A percentile compares a stretch with the other conserved stretches of the same genome.
phyloP scores from a whole-genome alignment of 192 early-diverging fungal species.

The Helicostylum pulchrum region DNA sequence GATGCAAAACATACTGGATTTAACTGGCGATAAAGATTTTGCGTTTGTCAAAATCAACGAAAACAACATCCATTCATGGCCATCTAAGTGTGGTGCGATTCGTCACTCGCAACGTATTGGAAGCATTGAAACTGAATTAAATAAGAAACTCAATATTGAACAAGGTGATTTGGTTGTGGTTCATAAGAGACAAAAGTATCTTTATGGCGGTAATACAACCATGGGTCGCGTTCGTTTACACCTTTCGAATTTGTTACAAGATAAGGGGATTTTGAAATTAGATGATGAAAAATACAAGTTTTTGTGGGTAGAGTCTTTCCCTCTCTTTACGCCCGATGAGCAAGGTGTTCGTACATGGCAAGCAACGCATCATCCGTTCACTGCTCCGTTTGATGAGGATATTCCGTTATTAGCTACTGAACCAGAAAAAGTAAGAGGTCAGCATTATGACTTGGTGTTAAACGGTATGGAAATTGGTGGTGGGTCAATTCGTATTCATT shows the following conservation, averaged over 20 bases:
- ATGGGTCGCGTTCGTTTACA: slow-evolving; percentile 59
- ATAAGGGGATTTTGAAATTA: slow-evolving; percentile 49
- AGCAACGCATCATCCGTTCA: slow-evolving; percentile 92
- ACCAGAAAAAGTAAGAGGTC: slow-evolving; percentile 65
- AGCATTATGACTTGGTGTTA: slow-evolving; percentile 88
- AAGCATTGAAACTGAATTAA: slow-evolving; percentile 13
- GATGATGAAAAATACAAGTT: slow-evolving; percentile 57
- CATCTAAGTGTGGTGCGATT: slow-evolving; percentile 30
- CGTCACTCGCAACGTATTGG: slow-evolving; percentile 17
- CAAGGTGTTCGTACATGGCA: slow-evolving; percentile 42
- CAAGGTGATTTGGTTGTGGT: slow-evolving; percentile 57
- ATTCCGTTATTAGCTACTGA: slow-evolving; percentile 56
- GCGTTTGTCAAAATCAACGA: slow-evolving; percentile 48
- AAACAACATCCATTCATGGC: slow-evolving; percentile 42
- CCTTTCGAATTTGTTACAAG: slow-evolving; percentile 48
- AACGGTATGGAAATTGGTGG: slow-evolving; percentile 92
- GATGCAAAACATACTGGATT: slow-evolving; percentile 8
- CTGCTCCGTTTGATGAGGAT: slow-evolving; percentile 72
- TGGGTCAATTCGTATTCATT: slow-evolving; percentile 86
- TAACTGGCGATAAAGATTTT: slow-evolving; percentile 24
- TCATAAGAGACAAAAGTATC: slow-evolving; percentile 44
- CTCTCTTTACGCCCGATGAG: slow-evolving; percentile 75
- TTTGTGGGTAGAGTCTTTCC: slow-evolving; percentile 87
- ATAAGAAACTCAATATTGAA: slow-evolving; percentile 38
- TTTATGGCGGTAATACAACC: slow-evolving; percentile 51